Base-by-base conservation (phyloP, 768 basidiomycete genomes). In the Mrakia frigida region DNA sequence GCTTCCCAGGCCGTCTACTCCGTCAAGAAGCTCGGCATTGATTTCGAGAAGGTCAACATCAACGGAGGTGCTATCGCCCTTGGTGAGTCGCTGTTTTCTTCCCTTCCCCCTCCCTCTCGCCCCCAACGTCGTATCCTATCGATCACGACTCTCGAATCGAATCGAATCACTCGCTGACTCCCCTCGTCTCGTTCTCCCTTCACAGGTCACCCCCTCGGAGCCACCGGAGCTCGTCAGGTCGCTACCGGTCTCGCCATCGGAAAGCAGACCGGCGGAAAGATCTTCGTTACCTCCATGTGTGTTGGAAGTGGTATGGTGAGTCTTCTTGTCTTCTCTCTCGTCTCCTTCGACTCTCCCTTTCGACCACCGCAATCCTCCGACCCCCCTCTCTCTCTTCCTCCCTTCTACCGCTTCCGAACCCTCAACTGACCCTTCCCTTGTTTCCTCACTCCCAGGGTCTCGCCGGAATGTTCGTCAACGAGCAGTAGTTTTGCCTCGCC, bases 201-300 rank as follows among this genome's bases (percentile, higher is more conserved):
- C 25, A 6, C 59, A 74, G 73, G 74, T 72, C 82, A 83, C 76
- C 82, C 82, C 2, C 76, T 83, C 23, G 84, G 84, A 28, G 68
- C 79, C 90, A 93, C 94, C 78, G 93, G 94, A 80, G 90, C 93
- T 14, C 86, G 94, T 31, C 94, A 95, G 84, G 87, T 96, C 75
- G 92, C 91, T 0, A 96, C 93, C 11, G 94, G 90, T 18, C 83
- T 92, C 78, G 89, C 91, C 81, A 89, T 93, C 69, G 90, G 91
- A 16, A 93, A 89, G 86, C 88, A 92, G 83, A 90, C 88, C 67
- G 87, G 87, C 23, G 86, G 86, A 33, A 90, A 90, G 82, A 85
- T 96, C 78, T 94, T 96, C 79, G 90, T 91, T 43, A 94, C 92
- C 2, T 90, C 89, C 79, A 96, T 96, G 94, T 95, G 93, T 82